Conservation (phyloP, 352 stramenopile genomes). For the Globisporangium spinosum region DNA sequence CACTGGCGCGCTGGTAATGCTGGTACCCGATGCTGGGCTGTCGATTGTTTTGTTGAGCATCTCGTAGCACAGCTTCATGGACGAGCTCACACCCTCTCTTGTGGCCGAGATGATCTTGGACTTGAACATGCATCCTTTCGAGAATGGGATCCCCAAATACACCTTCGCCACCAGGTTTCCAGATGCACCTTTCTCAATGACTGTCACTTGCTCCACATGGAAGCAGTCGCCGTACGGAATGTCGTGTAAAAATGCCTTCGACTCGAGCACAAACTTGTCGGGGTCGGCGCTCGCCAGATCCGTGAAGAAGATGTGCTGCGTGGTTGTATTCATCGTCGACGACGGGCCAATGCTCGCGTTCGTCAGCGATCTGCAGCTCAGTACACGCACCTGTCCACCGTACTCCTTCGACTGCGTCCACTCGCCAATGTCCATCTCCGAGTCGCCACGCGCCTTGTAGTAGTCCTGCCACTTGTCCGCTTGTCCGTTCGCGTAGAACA, state of each 20-base stretch:
- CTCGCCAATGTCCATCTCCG: constrained; percentile 64
- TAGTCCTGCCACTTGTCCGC: constrained; percentile 47
- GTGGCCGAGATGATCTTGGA: constrained; percentile 87
- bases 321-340: constrained; percentile 81
- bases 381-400: constrained; percentile 57
- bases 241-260: constrained; percentile 68
- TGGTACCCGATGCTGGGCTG: background rate
- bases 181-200: constrained; percentile 44
- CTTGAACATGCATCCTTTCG: constrained; percentile 88
- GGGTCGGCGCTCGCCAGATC: constrained; percentile 31
- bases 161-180: constrained; percentile 52
- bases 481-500: constrained; percentile 60
- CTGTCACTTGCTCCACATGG: constrained; percentile 63
- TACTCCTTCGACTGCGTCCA: constrained; percentile 65
- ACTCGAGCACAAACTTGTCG: constrained; percentile 59
- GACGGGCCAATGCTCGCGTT: constrained; percentile 81
- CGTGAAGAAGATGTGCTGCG: constrained; percentile 56
- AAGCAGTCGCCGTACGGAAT: constrained; percentile 88
- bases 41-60: constrained; percentile 54
- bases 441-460: constrained; percentile 70
- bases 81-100: constrained; percentile 50
- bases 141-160: constrained; percentile 80
- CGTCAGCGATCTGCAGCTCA: constrained; percentile 69
- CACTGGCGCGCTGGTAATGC: constrained; percentile 22
- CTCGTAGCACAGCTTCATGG: constrained; percentile 54